Percentiles rank a stretch among this genome's conserved stretches.
These are phyloP conservation scores for Cytospora piceicola DNA, from an alignment of 2,329 filamentous ascomycete species.

Conservation along the genomic window DNA sequence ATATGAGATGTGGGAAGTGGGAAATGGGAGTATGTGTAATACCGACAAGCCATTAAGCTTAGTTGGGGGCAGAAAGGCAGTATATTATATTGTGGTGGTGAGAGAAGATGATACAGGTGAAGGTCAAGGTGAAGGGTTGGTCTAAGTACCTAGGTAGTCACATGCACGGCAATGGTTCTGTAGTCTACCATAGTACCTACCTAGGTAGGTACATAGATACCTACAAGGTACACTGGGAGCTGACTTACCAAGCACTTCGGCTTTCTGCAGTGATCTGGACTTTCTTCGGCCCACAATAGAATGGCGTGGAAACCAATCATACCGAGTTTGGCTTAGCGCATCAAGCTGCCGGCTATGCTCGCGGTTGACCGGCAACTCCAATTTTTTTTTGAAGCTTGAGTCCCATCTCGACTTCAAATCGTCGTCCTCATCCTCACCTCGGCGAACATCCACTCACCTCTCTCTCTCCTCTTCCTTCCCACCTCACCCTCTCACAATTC, in stretches of 20 bases:
- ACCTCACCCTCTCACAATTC: constrained; percentile 25
- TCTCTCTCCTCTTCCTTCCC: constrained; percentile 3
- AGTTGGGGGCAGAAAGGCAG: too few species aligned
- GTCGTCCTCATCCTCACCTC: constrained; percentile 10
- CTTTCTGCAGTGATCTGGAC: background rate
- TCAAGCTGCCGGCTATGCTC: constrained; percentile 29
- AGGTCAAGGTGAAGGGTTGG: background rate
- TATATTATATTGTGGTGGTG: too few species aligned
- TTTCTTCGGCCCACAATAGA: constrained; percentile 10
- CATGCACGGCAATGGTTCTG: too few species aligned
- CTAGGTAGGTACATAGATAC: too few species aligned
- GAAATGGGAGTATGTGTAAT: too few species aligned
- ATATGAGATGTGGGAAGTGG: too few species aligned
- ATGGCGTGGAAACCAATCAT: constrained; percentile 21
- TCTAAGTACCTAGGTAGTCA: too few species aligned
- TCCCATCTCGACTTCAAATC: constrained; percentile 21
- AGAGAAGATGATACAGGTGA: background rate
- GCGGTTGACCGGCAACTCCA: constrained; percentile 30
- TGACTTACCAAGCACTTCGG: background rate
- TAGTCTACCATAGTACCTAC: too few species aligned
- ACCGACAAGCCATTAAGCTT: too few species aligned
- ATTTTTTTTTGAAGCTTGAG: constrained; percentile 29
- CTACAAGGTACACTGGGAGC: background rate
- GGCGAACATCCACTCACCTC: constrained; percentile 4
- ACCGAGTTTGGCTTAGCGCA: constrained; percentile 20